A percentile compares a stretch with the other conserved stretches of the same genome.
phyloP scores from a whole-genome alignment of 495 filamentous ascomycete species.

The Bathelium albidoporum region DNA sequence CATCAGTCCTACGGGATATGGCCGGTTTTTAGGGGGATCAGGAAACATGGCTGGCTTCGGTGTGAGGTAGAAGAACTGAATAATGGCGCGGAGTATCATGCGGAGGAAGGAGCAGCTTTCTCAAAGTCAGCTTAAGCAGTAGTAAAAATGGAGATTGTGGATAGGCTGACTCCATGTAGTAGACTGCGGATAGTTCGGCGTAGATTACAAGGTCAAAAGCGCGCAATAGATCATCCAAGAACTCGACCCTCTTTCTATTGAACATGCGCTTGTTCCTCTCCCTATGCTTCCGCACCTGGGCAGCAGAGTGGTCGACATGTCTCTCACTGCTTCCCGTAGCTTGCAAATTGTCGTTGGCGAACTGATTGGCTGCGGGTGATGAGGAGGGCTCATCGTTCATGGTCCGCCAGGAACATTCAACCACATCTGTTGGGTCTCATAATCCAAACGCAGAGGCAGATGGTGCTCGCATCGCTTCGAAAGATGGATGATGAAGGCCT shows the following conservation, averaged over 20 bases:
- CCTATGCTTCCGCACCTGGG: constrained; percentile 13
- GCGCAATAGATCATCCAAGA: constrained; percentile 59
- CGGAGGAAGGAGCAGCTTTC: constrained; percentile 69
- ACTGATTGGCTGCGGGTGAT: constrained; percentile 32
- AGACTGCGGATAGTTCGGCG: constrained; percentile 67
- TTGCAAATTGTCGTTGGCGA: constrained; percentile 21
- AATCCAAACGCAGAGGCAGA: not conserved
- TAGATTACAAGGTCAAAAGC: constrained; percentile 75
- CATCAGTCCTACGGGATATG: constrained; percentile 56
- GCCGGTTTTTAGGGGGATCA: constrained; percentile 42
- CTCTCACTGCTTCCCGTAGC: constrained; percentile 14
- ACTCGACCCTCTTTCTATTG: constrained; percentile 44
- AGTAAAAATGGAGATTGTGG: constrained; percentile 7
- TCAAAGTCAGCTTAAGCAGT: constrained; percentile 9
- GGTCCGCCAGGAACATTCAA: constrained; percentile 8
- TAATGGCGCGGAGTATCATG: constrained; percentile 56
- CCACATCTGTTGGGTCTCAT: not conserved
- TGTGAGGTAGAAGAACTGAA: constrained; percentile 68
- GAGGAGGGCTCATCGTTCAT: constrained; percentile 60
- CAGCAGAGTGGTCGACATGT: constrained; percentile 3
- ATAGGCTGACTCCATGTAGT: constrained; percentile 76
- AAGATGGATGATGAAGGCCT: not conserved
- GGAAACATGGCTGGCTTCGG: constrained; percentile 64
- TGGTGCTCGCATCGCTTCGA: not conserved
- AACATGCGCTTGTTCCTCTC: constrained; percentile 36